Evolutionary conservation across 192 early-diverging fungal species (phyloP).

Genomic region (Rhizoclosmatium globosum): DNA sequence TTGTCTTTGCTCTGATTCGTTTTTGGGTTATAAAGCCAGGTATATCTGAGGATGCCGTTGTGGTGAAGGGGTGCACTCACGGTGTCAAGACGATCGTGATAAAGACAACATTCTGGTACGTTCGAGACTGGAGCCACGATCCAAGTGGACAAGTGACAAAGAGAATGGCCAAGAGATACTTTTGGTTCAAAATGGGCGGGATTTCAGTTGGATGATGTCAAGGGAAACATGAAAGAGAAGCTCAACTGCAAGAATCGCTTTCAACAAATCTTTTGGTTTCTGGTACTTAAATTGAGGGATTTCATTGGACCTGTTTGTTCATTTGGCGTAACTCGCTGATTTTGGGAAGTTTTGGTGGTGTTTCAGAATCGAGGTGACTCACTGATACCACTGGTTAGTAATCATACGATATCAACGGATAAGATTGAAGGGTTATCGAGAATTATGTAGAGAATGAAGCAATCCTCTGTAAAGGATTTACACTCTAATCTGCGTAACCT

Average conservation of each 20-base stretch:
- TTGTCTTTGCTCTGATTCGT: slow-evolving; percentile 12
- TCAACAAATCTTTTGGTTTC: slow-evolving; percentile 24
- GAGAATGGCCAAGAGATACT: slow-evolving; percentile 19
- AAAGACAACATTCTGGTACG: slow-evolving; percentile 4
- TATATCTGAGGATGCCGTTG: background rate
- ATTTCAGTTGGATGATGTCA: background rate
- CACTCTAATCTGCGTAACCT: too few relatives aligned
- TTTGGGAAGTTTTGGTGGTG: too few relatives aligned
- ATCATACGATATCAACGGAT: too few relatives aligned
- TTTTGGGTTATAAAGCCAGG: background rate
- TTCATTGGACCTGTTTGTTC: too few relatives aligned
- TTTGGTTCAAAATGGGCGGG: background rate
- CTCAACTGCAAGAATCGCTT: slow-evolving; percentile 22
- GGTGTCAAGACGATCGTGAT: background rate
- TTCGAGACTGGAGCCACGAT: slow-evolving; percentile 9
- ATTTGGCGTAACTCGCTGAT: too few relatives aligned
- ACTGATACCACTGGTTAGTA: too few relatives aligned
- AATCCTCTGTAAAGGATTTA: too few relatives aligned
- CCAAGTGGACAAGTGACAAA: slow-evolving; percentile 28
- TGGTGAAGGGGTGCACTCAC: background rate
- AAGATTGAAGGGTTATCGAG: too few relatives aligned
- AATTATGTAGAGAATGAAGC: too few relatives aligned
- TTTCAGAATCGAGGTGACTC: too few relatives aligned
- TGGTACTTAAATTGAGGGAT: too few relatives aligned
- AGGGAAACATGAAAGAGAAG: background rate